phyloP scores from a whole-genome alignment of 345 rosid species.

The Turnera subulata region DNA sequence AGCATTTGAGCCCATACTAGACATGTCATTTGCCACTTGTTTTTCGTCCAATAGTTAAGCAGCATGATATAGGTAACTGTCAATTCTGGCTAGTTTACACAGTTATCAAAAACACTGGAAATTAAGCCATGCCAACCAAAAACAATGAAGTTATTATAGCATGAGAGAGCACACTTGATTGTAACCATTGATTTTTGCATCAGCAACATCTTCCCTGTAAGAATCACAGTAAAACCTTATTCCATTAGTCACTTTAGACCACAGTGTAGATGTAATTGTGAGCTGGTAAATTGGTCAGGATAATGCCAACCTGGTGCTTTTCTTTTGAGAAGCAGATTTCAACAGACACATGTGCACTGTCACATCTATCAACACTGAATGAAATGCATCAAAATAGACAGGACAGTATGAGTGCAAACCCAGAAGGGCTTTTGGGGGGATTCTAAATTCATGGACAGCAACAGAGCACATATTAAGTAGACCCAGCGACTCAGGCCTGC shows the following conservation, averaged over 20 bases:
- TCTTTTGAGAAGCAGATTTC: constrained; percentile 49
- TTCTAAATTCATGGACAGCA: constrained; percentile 78
- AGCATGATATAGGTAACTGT: no score
- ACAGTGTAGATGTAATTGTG: constrained; percentile 6
- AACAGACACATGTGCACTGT: constrained; percentile 67
- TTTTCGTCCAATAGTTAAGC: no score
- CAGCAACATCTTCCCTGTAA: constrained; percentile 33
- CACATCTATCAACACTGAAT: constrained; percentile 77
- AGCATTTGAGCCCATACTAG: no score
- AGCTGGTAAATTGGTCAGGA: constrained; percentile 1
- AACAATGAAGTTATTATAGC: no score
- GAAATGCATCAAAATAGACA: constrained; percentile 80
- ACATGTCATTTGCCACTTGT: no score
- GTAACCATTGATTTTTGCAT: constrained; percentile 36
- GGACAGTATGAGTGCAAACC: constrained; percentile 96
- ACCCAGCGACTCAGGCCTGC: constrained; percentile 51
- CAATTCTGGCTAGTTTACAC: no score
- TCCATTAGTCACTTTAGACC: constrained; percentile 14
- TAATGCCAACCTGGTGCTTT: constrained; percentile 61
- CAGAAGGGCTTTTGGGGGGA: constrained; percentile 87
- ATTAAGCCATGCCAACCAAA: no score
- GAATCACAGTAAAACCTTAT: constrained; percentile 41
- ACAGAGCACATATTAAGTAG: constrained; percentile 53
- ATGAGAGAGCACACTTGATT: constrained; percentile 46
- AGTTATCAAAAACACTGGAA: no score